Evolutionary conservation across 2,329 filamentous ascomycete genomes (phyloP).

Genomic region (Diatrype stigma): DNA sequence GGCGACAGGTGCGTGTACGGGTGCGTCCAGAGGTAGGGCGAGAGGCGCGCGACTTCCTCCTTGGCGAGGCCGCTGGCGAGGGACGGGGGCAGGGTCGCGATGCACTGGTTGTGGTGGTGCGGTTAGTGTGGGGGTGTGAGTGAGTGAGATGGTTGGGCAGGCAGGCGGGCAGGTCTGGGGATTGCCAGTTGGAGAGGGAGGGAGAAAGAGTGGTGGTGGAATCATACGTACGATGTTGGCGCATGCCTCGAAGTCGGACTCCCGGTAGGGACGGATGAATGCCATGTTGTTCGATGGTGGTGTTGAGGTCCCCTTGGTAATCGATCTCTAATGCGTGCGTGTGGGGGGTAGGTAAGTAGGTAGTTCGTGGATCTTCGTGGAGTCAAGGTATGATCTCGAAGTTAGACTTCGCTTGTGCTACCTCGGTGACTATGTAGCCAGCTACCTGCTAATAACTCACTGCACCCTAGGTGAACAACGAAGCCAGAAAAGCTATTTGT

Average conservation of each 20-base stretch:
- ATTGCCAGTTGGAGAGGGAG: not conserved
- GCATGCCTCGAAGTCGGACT: constrained; percentile 36
- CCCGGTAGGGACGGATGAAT: constrained; percentile 39
- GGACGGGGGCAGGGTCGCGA: constrained; percentile 41
- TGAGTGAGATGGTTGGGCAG: too few species aligned
- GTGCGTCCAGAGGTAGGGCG: constrained; percentile 49
- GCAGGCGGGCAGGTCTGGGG: not conserved
- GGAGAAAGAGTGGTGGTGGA: not conserved
- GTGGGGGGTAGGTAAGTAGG: too few species aligned
- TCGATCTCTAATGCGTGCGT: too few species aligned
- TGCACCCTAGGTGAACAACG: too few species aligned
- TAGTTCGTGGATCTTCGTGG: too few species aligned
- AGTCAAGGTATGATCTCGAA: too few species aligned
- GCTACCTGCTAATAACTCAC: too few species aligned
- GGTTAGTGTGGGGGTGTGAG: not conserved
- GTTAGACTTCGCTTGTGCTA: too few species aligned
- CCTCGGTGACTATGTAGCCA: too few species aligned
- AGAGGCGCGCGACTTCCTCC: constrained; percentile 28
- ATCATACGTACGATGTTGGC: constrained; percentile 34
- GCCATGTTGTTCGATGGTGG: too few species aligned
- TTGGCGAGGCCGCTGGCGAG: constrained; percentile 33
- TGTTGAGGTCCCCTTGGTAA: too few species aligned
- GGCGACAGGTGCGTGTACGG: constrained; percentile 45
- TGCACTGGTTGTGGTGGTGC: constrained; percentile 44
- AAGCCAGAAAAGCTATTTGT: too few species aligned